These are phyloP conservation scores for Mycena sanguinolenta DNA, from an alignment of 768 basidiomycete genomes.

Conservation along the genomic window DNA sequence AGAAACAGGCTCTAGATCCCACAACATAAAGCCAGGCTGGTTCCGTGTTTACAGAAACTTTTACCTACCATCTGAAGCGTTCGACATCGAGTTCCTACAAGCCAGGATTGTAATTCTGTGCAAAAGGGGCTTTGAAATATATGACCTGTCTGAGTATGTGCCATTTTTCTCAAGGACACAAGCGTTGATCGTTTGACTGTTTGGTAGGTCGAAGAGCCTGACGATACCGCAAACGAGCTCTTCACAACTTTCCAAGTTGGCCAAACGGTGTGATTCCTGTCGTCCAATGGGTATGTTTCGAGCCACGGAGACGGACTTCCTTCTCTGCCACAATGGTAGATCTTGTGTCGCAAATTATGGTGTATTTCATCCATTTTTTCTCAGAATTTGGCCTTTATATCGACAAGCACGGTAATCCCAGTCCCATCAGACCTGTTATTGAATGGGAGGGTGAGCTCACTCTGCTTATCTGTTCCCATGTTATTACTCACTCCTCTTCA, in stretches of 20 bases:
- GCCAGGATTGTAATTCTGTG: constrained; percentile 94
- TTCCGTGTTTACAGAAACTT: constrained; percentile 96
- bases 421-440: constrained; percentile 69
- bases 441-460: constrained; percentile 84
- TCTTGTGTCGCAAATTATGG: constrained; percentile 8
- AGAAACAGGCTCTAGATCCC: constrained; percentile 81
- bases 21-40: constrained; percentile 90
- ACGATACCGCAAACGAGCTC: constrained; percentile 88
- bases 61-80: constrained; percentile 92
- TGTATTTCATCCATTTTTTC: constrained; percentile 16
- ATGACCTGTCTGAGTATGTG: constrained; percentile 92
- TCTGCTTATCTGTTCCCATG: neutral
- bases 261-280: constrained; percentile 89
- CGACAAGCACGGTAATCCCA: constrained; percentile 89
- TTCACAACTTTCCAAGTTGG: constrained; percentile 74
- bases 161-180: neutral
- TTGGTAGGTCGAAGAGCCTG: constrained; percentile 83
- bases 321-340: constrained; percentile 95
- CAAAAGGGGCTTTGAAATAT: constrained; percentile 96
- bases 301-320: constrained; percentile 90
- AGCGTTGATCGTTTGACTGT: neutral
- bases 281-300: constrained; percentile 96
- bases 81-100: constrained; percentile 92
- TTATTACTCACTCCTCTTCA: neutral
- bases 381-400: constrained; percentile 94